Evolutionary conservation across 2,329 filamentous ascomycete genomes (phyloP).

Genomic region (Albophoma yamanashiensis): DNA sequence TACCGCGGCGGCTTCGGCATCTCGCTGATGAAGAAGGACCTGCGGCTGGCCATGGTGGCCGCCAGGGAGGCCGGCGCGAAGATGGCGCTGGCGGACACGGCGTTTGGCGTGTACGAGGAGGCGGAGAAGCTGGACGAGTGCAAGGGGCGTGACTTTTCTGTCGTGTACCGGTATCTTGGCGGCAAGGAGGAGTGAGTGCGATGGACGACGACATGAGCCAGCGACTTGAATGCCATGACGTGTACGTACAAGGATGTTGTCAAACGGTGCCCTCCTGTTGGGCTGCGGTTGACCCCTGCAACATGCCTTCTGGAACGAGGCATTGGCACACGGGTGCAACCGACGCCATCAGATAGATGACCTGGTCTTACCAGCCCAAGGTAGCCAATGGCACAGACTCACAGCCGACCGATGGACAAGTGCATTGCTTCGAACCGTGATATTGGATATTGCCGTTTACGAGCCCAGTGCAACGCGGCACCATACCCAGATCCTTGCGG

Average conservation of each 20-base stretch:
- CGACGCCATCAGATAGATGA: too few species aligned
- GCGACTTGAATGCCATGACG: not conserved
- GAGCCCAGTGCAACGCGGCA: not conserved
- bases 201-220: not conserved
- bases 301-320: too few species aligned
- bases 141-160: conserved; percentile 67
- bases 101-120: conserved; percentile 55
- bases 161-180: conserved; percentile 64
- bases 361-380: too few species aligned
- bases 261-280: not conserved
- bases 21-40: conserved; percentile 70
- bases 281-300: too few species aligned
- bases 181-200: conserved; percentile 36
- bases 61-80: conserved; percentile 56
- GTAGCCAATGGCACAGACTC: too few species aligned
- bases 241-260: not conserved
- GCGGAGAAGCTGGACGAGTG: conserved; percentile 51
- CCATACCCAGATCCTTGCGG: not conserved
- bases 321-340: too few species aligned
- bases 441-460: not conserved
- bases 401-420: not conserved
- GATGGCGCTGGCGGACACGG: conserved; percentile 53
- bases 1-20: conserved; percentile 73
- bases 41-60: conserved; percentile 62
- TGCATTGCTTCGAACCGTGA: not conserved